A percentile compares a stretch with the other conserved stretches of the same genome.
Conservation (phyloP, 176 grass and related monocot genomes). For the Eleusine coracana region DNA sequence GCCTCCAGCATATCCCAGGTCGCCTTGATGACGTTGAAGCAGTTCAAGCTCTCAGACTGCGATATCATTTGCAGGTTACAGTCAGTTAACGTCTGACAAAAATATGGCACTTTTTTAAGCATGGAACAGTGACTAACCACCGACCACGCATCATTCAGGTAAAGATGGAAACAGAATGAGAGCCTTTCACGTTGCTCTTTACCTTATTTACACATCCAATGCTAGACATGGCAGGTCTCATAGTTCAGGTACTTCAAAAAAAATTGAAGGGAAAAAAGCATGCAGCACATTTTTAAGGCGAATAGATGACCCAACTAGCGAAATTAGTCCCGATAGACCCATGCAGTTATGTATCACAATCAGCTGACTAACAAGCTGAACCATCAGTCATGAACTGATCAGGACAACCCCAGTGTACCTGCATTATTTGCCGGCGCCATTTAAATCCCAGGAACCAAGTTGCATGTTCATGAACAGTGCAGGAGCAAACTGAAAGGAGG, state of each 20-base stretch:
- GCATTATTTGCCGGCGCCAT: constrained; percentile 4
- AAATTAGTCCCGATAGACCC: background rate
- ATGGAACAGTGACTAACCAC: background rate
- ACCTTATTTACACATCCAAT: background rate
- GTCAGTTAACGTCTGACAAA: background rate
- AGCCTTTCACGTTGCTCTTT: background rate
- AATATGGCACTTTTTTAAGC: background rate
- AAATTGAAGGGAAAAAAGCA: background rate
- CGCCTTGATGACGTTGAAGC: constrained; percentile 80
- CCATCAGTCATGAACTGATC: background rate
- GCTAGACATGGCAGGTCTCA: background rate
- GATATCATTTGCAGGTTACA: constrained; percentile 29
- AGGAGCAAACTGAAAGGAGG: background rate
- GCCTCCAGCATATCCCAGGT: constrained; percentile 69
- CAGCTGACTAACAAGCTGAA: constrained; percentile 25
- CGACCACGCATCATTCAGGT: background rate
- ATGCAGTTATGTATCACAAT: background rate
- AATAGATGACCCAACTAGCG: background rate
- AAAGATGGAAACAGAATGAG: constrained; percentile 4
- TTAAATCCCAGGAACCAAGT: background rate
- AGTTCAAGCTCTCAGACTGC: constrained; percentile 92
- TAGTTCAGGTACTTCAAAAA: background rate
- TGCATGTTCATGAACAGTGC: background rate
- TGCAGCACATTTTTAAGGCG: background rate
- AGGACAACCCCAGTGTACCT: background rate